Conservation (phyloP, 805 yeast species). For the Saturnispora bothae region DNA sequence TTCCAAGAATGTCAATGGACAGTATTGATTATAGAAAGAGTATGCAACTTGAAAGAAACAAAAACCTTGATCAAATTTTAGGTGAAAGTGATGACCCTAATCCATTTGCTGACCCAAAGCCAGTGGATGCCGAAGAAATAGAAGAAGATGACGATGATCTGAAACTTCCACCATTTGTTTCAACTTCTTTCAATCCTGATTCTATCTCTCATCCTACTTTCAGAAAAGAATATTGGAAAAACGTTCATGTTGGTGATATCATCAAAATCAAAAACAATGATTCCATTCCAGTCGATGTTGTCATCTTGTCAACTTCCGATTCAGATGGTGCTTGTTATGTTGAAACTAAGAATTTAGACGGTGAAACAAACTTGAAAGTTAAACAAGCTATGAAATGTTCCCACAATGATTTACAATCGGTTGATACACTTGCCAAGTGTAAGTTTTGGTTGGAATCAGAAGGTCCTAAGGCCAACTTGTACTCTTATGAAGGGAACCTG, state of each 20-base stretch:
- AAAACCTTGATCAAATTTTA: slow-evolving; percentile 8
- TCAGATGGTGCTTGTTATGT: slow-evolving; percentile 58
- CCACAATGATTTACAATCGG: slow-evolving; percentile 26
- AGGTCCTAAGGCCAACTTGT: slow-evolving; percentile 73
- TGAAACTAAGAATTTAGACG: slow-evolving; percentile 76
- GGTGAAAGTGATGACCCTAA: slow-evolving; percentile 10
- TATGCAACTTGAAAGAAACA: slow-evolving; percentile 15
- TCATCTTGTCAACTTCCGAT: slow-evolving; percentile 58
- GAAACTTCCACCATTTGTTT: slow-evolving; percentile 22
- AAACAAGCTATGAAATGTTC: slow-evolving; percentile 63
- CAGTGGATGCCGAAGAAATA: slow-evolving; percentile 9
- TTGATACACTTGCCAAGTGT: slow-evolving; percentile 37
- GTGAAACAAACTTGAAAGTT: slow-evolving; percentile 69
- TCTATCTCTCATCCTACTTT: slow-evolving; percentile 19
- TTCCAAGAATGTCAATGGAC: slow-evolving; percentile 25
- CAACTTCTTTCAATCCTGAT: slow-evolving; percentile 14
- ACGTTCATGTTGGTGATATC: slow-evolving; percentile 64
- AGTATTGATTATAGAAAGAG: slow-evolving; percentile 26
- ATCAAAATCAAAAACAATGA: slow-evolving; percentile 59
- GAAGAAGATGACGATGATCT: slow-evolving; percentile 9
- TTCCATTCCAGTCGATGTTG: slow-evolving; percentile 69
- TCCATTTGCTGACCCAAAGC: slow-evolving; percentile 21
- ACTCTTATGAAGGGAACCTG: slow-evolving; percentile 65
- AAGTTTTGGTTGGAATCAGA: slow-evolving; percentile 69
- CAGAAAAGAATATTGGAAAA: slow-evolving; percentile 53